A percentile compares a stretch with the other conserved stretches of the same genome.
phyloP scores from a whole-genome alignment of 495 filamentous ascomycete species.

The Aspergillus panamensis region DNA sequence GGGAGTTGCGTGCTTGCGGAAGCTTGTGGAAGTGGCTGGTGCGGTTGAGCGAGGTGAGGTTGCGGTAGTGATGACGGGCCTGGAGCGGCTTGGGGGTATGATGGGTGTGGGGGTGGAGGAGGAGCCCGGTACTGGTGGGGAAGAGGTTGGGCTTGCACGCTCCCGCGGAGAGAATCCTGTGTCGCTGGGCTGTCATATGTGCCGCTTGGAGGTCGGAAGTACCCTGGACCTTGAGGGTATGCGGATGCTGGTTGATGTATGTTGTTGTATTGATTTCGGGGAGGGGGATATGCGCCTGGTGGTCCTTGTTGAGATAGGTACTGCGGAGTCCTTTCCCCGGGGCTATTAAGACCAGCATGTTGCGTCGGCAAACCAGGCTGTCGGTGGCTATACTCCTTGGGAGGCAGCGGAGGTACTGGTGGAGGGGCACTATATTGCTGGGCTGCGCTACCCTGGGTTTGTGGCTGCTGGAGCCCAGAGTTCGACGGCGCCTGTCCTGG shows the following conservation, averaged over 20 bases:
- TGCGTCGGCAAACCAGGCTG: conserved; percentile 13
- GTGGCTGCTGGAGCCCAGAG: conserved; percentile 12
- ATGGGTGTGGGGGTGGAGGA: conserved; percentile 10
- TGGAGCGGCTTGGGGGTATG: conserved; percentile 12
- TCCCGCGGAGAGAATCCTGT: conserved; percentile 7
- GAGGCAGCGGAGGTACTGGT: conserved; percentile 40
- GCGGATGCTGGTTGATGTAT: conserved; percentile 18
- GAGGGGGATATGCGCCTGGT: not conserved
- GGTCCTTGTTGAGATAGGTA: conserved; percentile 15
- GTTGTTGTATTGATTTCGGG: conserved; percentile 11
- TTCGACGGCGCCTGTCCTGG: conserved; percentile 20
- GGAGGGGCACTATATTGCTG: conserved; percentile 35
- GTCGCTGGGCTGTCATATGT: conserved; percentile 10
- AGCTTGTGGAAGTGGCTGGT: not conserved
- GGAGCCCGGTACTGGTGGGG: conserved; percentile 21
- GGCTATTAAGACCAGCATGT: conserved; percentile 10
- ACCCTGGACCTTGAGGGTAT: conserved; percentile 14
- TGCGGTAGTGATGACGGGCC: conserved; percentile 7
- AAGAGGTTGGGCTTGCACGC: conserved; percentile 23
- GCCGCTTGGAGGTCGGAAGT: conserved; percentile 17
- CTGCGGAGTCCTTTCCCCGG: conserved; percentile 18
- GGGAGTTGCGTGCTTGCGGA: conserved; percentile 15
- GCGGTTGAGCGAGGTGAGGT: not conserved
- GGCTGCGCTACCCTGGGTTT: conserved; percentile 20
- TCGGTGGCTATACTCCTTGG: conserved; percentile 33